phyloP scores from a whole-genome alignment of 2,329 filamentous ascomycete species.

The Ceratocystis destructans region DNA sequence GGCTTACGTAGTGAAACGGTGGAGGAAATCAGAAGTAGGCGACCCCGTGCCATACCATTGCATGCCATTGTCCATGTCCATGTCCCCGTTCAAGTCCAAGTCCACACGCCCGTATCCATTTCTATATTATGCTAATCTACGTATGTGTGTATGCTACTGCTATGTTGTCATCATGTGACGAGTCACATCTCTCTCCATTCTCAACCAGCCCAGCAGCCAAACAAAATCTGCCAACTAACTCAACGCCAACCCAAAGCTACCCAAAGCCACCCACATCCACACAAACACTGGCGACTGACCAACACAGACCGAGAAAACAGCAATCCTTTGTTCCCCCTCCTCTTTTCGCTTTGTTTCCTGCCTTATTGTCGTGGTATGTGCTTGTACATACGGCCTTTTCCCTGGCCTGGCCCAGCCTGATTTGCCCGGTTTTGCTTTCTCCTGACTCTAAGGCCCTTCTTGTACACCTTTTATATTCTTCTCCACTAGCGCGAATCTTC shows the following conservation, averaged over 20 bases:
- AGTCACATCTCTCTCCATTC: background rate
- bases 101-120: too few relatives aligned
- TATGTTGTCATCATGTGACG: background rate
- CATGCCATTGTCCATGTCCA: too few relatives aligned
- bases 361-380: background rate
- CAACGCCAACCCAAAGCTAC: background rate
- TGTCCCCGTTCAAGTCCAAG: too few relatives aligned
- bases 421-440: too few relatives aligned
- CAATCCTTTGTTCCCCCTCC: background rate
- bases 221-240: background rate
- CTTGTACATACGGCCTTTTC: background rate
- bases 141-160: background rate
- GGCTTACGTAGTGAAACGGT: background rate
- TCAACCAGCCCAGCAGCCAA: background rate
- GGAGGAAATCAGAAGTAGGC: background rate
- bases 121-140: too few relatives aligned
- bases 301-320: conserved; percentile 3
- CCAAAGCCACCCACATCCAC: too few relatives aligned
- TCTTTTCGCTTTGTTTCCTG: background rate
- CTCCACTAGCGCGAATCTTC: background rate
- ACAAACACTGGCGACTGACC: background rate
- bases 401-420: too few relatives aligned
- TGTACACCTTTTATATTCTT: background rate
- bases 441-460: too few relatives aligned
- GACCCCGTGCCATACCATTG: too few relatives aligned